Conservation (phyloP, 1,139 yeast species). For the Suhomyces chickasaworum region DNA sequence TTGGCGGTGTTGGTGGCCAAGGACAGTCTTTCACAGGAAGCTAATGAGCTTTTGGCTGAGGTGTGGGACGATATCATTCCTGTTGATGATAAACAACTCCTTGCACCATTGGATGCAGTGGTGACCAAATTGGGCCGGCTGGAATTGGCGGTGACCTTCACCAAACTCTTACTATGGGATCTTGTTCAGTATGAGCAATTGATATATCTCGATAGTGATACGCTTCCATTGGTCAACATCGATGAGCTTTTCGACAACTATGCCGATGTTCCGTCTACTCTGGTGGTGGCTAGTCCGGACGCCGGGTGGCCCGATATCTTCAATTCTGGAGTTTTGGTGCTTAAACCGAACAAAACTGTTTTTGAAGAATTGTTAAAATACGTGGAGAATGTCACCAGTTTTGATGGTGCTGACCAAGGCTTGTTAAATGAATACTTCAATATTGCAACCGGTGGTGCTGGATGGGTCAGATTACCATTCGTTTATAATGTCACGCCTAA, state of each 20-base stretch:
- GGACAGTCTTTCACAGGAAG: conserved; percentile 20
- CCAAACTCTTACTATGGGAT: conserved; percentile 34
- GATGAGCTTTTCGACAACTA: conserved; percentile 28
- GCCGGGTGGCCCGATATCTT: conserved; percentile 44
- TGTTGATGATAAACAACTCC: conserved; percentile 24
- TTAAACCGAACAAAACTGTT: conserved; percentile 26
- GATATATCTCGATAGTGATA: conserved; percentile 35
- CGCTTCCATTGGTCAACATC: conserved; percentile 29
- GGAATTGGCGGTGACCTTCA: conserved; percentile 32
- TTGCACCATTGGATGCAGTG: conserved; percentile 25
- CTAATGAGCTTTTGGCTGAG: conserved; percentile 21
- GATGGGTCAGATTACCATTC: conserved; percentile 34
- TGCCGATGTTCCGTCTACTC: conserved; percentile 16
- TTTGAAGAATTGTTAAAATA: conserved; percentile 23
- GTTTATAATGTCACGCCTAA: conserved; percentile 36
- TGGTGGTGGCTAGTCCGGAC: conserved; percentile 35
- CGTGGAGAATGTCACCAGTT: conserved; percentile 20
- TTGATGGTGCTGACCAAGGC: conserved; percentile 42
- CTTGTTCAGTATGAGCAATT: conserved; percentile 26
- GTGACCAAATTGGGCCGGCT: conserved; percentile 26
- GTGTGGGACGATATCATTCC: conserved; percentile 30
- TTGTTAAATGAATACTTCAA: conserved; percentile 33
- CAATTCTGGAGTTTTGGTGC: conserved; percentile 35
- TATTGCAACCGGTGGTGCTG: conserved; percentile 18
- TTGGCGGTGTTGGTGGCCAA: conserved; percentile 28